Evolutionary conservation across 192 early-diverging fungal genomes (phyloP).

Genomic region (Phycomyces nitens): DNA sequence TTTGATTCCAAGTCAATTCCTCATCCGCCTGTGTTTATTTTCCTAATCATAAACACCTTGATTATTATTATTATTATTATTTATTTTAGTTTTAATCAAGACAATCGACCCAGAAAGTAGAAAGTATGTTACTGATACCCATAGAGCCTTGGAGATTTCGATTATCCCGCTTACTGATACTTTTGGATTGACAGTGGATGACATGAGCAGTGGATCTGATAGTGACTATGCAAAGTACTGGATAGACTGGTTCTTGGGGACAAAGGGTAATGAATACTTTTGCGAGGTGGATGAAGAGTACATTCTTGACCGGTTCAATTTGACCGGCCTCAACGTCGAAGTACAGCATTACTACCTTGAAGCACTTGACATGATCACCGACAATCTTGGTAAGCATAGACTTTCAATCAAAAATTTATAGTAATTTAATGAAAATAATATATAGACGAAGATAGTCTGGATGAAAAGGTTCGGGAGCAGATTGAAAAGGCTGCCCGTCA

Average conservation of each 20-base stretch:
- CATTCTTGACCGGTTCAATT: conserved; percentile 95
- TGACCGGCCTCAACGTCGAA: conserved; percentile 89
- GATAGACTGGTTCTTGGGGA: conserved; percentile 92
- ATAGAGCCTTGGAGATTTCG: too few relatives aligned
- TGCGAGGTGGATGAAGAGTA: conserved; percentile 98
- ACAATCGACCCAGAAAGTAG: too few relatives aligned
- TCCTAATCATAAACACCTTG: too few relatives aligned
- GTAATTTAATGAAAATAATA: not conserved
- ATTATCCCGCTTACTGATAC: too few relatives aligned
- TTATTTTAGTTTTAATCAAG: too few relatives aligned
- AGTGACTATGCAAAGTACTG: conserved; percentile 76
- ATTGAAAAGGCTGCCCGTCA: conserved; percentile 88
- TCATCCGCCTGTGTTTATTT: too few relatives aligned
- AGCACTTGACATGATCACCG: conserved; percentile 91
- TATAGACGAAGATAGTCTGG: conserved; percentile 57
- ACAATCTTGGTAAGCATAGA: conserved; percentile 60
- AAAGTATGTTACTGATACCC: too few relatives aligned
- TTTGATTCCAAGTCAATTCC: too few relatives aligned
- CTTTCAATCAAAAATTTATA: not conserved
- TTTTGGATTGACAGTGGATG: conserved; percentile 40
- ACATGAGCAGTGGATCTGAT: conserved; percentile 56
- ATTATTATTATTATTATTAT: too few relatives aligned
- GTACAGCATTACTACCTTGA: conserved; percentile 81
- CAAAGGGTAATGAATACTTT: conserved; percentile 96
- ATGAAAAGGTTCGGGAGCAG: conserved; percentile 70